A percentile compares a stretch with the other conserved stretches of the same genome.
Evolutionary conservation across 495 filamentous ascomycete genomes (phyloP).

Genomic region (Talaromyces thailandensis): DNA sequence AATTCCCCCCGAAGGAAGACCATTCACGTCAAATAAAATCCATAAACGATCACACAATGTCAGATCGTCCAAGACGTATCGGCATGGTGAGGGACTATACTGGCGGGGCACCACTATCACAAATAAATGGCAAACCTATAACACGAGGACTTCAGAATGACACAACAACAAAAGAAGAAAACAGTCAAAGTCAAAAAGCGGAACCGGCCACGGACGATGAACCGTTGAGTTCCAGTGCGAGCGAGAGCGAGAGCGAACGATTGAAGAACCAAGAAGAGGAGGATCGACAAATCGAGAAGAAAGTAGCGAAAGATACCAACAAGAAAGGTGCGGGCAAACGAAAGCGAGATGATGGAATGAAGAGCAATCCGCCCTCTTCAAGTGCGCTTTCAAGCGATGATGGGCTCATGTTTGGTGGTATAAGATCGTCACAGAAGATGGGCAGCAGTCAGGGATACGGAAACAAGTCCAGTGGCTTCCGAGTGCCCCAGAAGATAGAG

Average conservation of each 20-base stretch:
- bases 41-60: background rate
- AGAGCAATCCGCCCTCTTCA: background rate
- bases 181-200: background rate
- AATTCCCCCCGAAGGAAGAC: background rate
- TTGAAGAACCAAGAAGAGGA: conserved; percentile 9
- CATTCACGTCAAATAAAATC: background rate
- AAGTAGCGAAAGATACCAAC: background rate
- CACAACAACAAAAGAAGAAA: background rate
- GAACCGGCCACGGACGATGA: conserved; percentile 20
- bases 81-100: background rate
- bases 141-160: background rate
- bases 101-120: conserved; percentile 10
- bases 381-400: background rate
- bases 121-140: conserved; percentile 4
- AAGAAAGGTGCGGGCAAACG: background rate
- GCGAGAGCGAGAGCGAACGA: conserved; percentile 10
- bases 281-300: background rate
- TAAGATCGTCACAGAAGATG: background rate
- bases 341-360: background rate
- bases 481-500: background rate
- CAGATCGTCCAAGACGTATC: background rate
- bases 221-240: conserved; percentile 22
- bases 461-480: background rate
- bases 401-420: background rate
- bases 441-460: background rate